Evolutionary conservation across 139 green algal genomes (phyloP).

Genomic region (Bryopsis sp.): DNA sequence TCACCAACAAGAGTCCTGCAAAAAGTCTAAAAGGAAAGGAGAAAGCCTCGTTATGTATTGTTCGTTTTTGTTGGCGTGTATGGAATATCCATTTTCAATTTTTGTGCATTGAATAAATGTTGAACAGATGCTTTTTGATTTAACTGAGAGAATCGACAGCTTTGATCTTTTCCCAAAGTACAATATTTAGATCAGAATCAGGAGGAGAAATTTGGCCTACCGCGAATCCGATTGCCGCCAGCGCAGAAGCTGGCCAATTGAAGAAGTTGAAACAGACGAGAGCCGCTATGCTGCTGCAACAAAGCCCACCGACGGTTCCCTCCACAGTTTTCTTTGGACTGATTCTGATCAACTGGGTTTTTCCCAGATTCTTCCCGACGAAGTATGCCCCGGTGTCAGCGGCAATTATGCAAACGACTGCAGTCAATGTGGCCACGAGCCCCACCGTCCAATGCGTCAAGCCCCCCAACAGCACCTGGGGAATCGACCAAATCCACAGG

Average conservation of each 20-base stretch:
- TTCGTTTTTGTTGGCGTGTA: too few relatives aligned
- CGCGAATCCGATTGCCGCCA: constrained; percentile 32
- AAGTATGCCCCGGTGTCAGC: constrained; percentile 72
- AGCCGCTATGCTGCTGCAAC: constrained; percentile 42
- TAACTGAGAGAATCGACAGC: too few relatives aligned
- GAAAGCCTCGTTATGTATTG: too few relatives aligned
- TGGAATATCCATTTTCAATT: too few relatives aligned
- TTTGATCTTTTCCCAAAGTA: too few relatives aligned
- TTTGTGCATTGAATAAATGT: too few relatives aligned
- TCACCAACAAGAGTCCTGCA: too few relatives aligned
- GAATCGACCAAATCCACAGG: too few relatives aligned
- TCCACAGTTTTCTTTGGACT: constrained; percentile 94
- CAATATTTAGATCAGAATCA: neutral
- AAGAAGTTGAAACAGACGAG: constrained; percentile 37
- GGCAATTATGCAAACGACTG: constrained; percentile 68
- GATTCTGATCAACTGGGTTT: constrained; percentile 70
- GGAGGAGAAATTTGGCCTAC: neutral
- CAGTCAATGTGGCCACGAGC: constrained; percentile 67
- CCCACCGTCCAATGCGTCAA: constrained; percentile 61
- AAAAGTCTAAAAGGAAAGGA: too few relatives aligned
- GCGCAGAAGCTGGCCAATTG: constrained; percentile 31
- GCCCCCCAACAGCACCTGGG: constrained; percentile 29
- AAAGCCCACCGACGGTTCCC: constrained; percentile 67
- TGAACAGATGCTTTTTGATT: too few relatives aligned
- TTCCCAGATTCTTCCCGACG: constrained; percentile 59